A percentile compares a stretch with the other conserved stretches of the same genome.
phyloP scores from a whole-genome alignment of 768 basidiomycete species.

The Sistotremastrum niveocremeum region DNA sequence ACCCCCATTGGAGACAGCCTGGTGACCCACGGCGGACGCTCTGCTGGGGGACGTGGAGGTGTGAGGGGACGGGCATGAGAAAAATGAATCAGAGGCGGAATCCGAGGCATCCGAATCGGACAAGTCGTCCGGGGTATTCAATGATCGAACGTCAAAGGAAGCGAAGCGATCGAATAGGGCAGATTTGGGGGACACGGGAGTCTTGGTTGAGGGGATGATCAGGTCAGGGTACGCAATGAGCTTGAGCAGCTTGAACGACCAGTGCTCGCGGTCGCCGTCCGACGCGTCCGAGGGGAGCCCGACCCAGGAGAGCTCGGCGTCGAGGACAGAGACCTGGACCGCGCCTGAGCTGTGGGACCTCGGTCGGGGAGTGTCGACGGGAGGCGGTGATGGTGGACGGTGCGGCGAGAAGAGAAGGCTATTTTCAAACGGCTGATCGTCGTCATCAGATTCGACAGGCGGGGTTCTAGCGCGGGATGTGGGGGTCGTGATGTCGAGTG shows the following conservation, averaged over 20 bases:
- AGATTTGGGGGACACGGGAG: neutral
- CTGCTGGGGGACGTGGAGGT: neutral
- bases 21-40: too few species aligned
- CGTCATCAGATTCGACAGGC: neutral
- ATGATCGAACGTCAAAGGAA: neutral
- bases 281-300: constrained; percentile 56
- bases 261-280: constrained; percentile 28
- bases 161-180: neutral
- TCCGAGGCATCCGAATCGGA: neutral
- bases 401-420: neutral
- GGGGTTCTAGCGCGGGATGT: neutral
- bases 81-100: constrained; percentile 21
- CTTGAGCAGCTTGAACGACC: constrained; percentile 68
- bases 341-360: constrained; percentile 42
- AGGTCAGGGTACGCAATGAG: constrained; percentile 66
- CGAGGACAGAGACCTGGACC: constrained; percentile 46
- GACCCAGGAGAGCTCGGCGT: constrained; percentile 64
- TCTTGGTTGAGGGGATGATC: constrained; percentile 2
- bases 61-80: constrained; percentile 4
- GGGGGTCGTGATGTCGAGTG: constrained; percentile 10
- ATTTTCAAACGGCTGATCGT: neutral
- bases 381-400: neutral
- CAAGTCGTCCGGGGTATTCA: neutral
- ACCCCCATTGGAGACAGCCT: too few species aligned
- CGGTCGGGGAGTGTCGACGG: constrained; percentile 7